Percentiles rank a stretch among this genome's conserved stretches.
phyloP scores from a whole-genome alignment of 2,329 filamentous ascomycete species.

The Ophiobolus disseminans region DNA sequence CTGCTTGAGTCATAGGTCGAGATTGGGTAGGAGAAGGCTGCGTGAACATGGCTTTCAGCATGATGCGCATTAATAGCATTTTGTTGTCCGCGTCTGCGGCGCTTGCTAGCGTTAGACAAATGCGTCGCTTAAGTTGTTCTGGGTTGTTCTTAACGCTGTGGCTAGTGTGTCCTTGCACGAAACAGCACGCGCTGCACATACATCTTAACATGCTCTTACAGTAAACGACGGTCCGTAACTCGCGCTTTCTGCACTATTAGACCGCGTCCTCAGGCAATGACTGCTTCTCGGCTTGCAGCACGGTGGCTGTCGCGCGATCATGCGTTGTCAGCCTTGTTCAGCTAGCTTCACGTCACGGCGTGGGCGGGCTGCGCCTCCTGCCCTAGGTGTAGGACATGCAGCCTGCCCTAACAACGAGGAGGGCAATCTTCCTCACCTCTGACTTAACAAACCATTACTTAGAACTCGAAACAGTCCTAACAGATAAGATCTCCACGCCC shows the following conservation, averaged over 20 bases:
- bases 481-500: slow-evolving; percentile 6
- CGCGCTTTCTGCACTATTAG: not conserved
- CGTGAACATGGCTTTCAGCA: too few relatives aligned
- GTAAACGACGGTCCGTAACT: too few relatives aligned
- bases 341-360: slow-evolving; percentile 15
- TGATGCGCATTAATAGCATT: too few relatives aligned
- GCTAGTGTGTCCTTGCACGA: too few relatives aligned
- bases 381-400: slow-evolving; percentile 7
- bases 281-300: slow-evolving; percentile 1
- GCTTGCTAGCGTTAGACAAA: too few relatives aligned
- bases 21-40: too few relatives aligned
- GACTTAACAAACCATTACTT: slow-evolving; percentile 7
- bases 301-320: slow-evolving; percentile 9
- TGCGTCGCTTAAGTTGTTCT: too few relatives aligned
- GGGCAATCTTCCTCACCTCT: slow-evolving; percentile 6
- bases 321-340: slow-evolving; percentile 14
- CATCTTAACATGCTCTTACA: too few relatives aligned
- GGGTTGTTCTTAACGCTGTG: too few relatives aligned
- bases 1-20: too few relatives aligned
- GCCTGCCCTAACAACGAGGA: slow-evolving; percentile 9
- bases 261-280: slow-evolving; percentile 2
- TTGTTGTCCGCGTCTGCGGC: too few relatives aligned
- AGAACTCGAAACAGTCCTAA: not conserved
- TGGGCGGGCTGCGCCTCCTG: slow-evolving; percentile 15
- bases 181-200: too few relatives aligned